Base-by-base conservation (phyloP, 2,329 filamentous ascomycete genomes). In the Bipolaris victoriae region DNA sequence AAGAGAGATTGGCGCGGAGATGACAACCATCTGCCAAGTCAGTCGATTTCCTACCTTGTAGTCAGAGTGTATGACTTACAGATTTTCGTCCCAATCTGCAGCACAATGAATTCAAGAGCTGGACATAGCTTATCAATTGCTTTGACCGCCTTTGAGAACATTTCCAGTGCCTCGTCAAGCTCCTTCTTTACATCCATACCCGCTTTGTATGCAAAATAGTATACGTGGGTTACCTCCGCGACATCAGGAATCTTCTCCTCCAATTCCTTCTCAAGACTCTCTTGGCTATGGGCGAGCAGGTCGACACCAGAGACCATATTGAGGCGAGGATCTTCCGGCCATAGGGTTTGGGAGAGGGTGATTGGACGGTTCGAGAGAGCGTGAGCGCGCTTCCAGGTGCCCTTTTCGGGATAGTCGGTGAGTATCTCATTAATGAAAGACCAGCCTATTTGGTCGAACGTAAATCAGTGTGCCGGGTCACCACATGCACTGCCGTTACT, bases 141-240 rank as follows among this genome's bases (percentile, higher is more conserved):
- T 15, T 67, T 72, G n/a, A 75, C 72, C 5, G 76, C 73, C 44
- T 76, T 67, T 61, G 76, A 69, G 55, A 78, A 78, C 74, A 81
- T 79, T 1, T 70, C 69, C 9, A 78, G 68, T 24, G 78, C 78
- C 49, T 80, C 77, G 22, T 74, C 65, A 40, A 74, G 56, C 58
- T 80, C 77, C 55, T 77, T 71, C 16, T 74, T 63, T 9, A 76
- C 47, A 54, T 81, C 76, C 15, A 72, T 70, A 15, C 69, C 72
- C 13, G 76, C 78, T 63, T 79, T 80, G 67, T 79, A 80, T 46
- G 79, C 78, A 67, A 79, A 61, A 54, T 78, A 81, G 64, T 79
- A 79, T 11, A 80, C 73, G 67, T 81, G 79, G 20, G 78, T 80
- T 1, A 80, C 75, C 24, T 74, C 69, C 7, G 72, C 65, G 7